Conservation (phyloP, 2,329 filamentous ascomycete species). For the Fonsecaea multimorphosa region DNA sequence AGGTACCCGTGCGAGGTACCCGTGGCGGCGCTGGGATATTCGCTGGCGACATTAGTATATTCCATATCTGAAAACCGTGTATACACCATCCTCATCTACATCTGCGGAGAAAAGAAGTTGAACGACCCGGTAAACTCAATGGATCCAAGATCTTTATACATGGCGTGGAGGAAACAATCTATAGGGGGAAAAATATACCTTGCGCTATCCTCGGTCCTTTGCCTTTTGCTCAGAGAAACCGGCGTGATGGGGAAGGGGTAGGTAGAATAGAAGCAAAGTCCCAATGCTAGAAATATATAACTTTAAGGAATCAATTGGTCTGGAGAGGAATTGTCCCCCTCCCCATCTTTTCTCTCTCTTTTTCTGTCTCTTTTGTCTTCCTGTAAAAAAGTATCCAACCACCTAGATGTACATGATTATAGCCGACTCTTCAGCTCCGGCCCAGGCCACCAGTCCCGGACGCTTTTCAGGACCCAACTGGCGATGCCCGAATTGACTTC, state of each 20-base stretch:
- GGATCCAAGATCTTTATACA: background rate
- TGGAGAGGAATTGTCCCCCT: too few relatives aligned
- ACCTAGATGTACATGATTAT: background rate
- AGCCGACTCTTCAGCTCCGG: conserved; percentile 21
- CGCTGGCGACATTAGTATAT: background rate
- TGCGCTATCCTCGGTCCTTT: background rate
- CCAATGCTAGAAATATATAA: background rate
- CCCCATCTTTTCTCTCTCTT: background rate
- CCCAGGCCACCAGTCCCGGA: conserved; percentile 18
- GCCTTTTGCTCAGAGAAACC: background rate
- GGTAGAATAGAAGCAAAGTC: background rate
- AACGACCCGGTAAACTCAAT: too few relatives aligned
- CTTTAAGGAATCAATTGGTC: too few relatives aligned
- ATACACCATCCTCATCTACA: background rate
- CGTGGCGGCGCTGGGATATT: background rate
- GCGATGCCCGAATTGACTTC: conserved; percentile 65
- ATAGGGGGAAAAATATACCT: background rate
- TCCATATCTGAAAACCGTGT: background rate
- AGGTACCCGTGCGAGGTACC: too few relatives aligned
- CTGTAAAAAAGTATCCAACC: too few relatives aligned
- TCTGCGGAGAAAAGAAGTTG: background rate
- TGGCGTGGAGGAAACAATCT: background rate
- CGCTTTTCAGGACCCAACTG: conserved; percentile 22
- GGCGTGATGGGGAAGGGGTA: background rate
- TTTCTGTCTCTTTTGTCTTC: too few relatives aligned